Evolutionary conservation across 495 filamentous ascomycete genomes (phyloP), one percentile per base, ranked within the genome.

Genomic region (Penicillium turbatum): DNA sequence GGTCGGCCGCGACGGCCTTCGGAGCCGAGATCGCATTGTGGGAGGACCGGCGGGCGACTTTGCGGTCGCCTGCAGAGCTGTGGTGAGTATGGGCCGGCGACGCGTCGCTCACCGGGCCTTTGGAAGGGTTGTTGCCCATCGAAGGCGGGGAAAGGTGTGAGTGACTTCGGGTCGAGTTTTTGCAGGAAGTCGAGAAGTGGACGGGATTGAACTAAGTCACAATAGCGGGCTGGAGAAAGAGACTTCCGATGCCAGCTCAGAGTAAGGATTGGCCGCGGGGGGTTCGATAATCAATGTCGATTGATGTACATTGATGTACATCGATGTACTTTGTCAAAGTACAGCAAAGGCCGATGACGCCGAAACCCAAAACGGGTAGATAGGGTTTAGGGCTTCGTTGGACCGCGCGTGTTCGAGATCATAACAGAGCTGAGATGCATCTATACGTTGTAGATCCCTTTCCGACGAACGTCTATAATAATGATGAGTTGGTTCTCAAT

Each of bases 71-170:
- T 16, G 62, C 24, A 24, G 67, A 59, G 44, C 55, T 59, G 44
- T 59, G 59, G 35, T 54, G 51, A 36, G 61, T 38, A 48, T 71
- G 62, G 53, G 51, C 60, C 31, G 65, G 53, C 51, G 66, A 67
- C 50, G 53, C 61, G 40, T 74, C 72, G 59, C 66, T 69, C 59
- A 61, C 55, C 40, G 70, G 68, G 61, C 72, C 67, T 62, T 77
- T 77, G 48, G 74, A 77, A 65, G 74, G 74, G 63, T 71, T 77
- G 64, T 77, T 77, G 54, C 74, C 74, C 74, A 77, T 77, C 53
- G 65, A 64, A 65, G 64, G 65, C 54, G 67, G 61, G 61, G 64
- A 42, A 63, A 62, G 54, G 48, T 47, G 35, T 16, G 39, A 29
- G 26, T 27, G 15, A 31, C 3, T 31, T 41, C 43, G 26, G 48